Evolutionary conservation across 164 flowering plant genomes (phyloP), one percentile per base, ranked within the genome.

Genomic region (Piper betle): DNA sequence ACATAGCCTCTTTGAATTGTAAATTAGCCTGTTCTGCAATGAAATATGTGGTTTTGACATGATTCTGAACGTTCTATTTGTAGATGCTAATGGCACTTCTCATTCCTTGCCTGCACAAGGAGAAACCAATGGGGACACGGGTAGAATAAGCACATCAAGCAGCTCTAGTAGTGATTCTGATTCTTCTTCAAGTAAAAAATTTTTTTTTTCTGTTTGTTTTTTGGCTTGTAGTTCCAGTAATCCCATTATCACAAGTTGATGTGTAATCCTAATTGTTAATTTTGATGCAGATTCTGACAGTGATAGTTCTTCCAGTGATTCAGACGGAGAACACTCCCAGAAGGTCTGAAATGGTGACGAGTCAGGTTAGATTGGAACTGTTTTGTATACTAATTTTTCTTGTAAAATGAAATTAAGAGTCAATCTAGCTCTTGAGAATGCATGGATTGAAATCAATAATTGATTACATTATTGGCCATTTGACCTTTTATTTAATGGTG

Each of bases 121-220:
- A 38, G 83, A 79, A 58, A 82, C 78, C 43, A 80, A 76, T 38
- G 83, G 68, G 19, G 77, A 73, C 50, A 77, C 69, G 72, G 76
- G 68, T 3, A 78, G 78, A 73, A 75, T 80, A 58, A 84, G 86
- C 74, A 86, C 80, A 67, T 81, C 93, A 67, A 81, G 85, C 77
- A 80, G 94, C 79, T 91, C 97, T 61, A 76, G 86, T 70, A 81
- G 93, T 69, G 91, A 80, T 58, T 83, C 97, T 62, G 88, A 85
- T 54, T 86, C 97, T 57, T 84, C 94, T 39, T 91, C 97, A 53
- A 86, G 86, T 77, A 94, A 96, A 88, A 82, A 20, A 39, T 46
- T 3, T 46, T 10, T 41, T 60, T 58, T 55, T 7, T 55, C 33
- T 7, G 13, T 13, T 39, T 15, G 16, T 37, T 55, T 11, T 40